Base-by-base conservation (phyloP, 208 protist species). In the Acanthamoeba sp. region DNA sequence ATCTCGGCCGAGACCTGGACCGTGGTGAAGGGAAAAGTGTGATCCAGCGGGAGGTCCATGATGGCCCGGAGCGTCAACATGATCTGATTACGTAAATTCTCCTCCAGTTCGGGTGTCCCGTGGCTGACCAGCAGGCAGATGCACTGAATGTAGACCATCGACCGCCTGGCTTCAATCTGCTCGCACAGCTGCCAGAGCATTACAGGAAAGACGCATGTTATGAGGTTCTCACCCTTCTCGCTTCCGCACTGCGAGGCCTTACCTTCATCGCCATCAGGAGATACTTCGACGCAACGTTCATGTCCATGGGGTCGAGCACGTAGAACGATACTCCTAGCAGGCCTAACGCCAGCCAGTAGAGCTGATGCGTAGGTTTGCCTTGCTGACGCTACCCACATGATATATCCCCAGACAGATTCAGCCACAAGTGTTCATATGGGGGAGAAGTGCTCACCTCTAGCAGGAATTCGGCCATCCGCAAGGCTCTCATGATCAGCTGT, bases 201-300 rank as follows among this genome's bases (percentile, higher is more conserved):
- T 24, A 42, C 16, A 42, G 66, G 22, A 66, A 10, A 71, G 22
- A 71, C 24, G 4, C 48, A 55, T 55, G 48, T 55, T 55, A 16
- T 55, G 48, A n/a, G n/a, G n/a, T n/a, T n/a, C n/a, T n/a, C n/a
- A n/a, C n/a, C n/a, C n/a, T n/a, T n/a, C n/a, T n/a, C n/a, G n/a
- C n/a, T n/a, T n/a, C n/a, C n/a, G n/a, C n/a, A n/a, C n/a, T n/a
- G n/a, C n/a, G n/a, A n/a, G 52, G 52, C 20, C 4, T 14, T 62
- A 80, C 71, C 71, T 80, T 80, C 71, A 80, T 80, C 10, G 71
- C 71, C 38, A 80, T 10, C 6, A 80, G 40, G 22, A 80, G 71
- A 48, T 80, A 48, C 20, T 29, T 40, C 3, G 71, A 80, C 0
- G 71, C 14, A 18, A 48, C 71, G 4, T 80, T 12, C 40, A 80